Evolutionary conservation across 2,329 filamentous ascomycete species (phyloP).

Genomic region (Monosporascus sp.): DNA sequence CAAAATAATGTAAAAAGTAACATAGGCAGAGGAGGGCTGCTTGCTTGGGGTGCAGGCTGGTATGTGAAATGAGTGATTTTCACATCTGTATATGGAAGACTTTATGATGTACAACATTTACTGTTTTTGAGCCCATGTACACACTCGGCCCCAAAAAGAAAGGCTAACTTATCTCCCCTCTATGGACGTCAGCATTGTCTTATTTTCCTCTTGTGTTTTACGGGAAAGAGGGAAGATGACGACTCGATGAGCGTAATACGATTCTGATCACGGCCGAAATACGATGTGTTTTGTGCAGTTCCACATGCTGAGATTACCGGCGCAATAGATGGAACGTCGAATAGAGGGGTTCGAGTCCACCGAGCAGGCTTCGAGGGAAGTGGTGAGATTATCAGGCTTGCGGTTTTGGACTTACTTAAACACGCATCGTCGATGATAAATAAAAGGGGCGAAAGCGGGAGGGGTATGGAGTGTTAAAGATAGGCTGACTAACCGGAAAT

Average conservation of each 20-base stretch:
- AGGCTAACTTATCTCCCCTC: not conserved
- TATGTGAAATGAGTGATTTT: not conserved
- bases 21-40: not conserved
- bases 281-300: not conserved
- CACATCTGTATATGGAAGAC: not conserved
- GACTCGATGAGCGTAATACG: not conserved
- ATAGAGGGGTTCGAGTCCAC: no score
- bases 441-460: no score
- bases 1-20: not conserved
- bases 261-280: not conserved
- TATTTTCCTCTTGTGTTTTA: not conserved
- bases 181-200: not conserved
- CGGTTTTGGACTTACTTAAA: no score
- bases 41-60: not conserved
- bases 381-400: no score
- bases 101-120: not conserved
- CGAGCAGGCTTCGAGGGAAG: no score
- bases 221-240: not conserved
- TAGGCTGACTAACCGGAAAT: no score
- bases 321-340: no score
- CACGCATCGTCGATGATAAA: no score
- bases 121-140: not conserved
- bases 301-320: no score
- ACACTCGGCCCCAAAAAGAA: not conserved
- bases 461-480: no score